Conservation (phyloP, 495 filamentous ascomycete genomes). For the Collariella sp. region DNA sequence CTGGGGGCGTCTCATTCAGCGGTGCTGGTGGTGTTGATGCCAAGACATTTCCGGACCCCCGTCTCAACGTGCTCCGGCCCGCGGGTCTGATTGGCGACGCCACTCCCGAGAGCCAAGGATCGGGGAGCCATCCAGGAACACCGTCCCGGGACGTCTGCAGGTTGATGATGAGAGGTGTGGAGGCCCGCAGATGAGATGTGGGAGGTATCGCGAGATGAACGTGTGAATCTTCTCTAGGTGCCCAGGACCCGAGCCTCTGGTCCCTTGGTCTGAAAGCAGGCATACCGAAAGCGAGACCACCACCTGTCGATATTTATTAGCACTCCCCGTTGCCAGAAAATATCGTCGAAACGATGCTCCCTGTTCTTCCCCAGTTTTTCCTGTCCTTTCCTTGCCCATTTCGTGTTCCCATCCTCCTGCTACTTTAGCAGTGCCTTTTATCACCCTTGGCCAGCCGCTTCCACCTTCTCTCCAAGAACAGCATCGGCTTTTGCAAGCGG, state of each 20-base stretch:
- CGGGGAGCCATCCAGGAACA: not conserved
- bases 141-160: not conserved
- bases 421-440: too few relatives aligned
- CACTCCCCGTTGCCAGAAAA: too few relatives aligned
- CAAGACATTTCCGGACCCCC: not conserved
- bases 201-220: not conserved
- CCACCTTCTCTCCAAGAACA: not conserved
- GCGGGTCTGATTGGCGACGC: slow-evolving; percentile 8
- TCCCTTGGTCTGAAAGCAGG: too few relatives aligned
- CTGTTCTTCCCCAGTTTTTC: too few relatives aligned
- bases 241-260: too few relatives aligned
- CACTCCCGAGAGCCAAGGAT: not conserved
- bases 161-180: not conserved
- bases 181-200: not conserved
- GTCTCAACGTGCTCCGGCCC: not conserved
- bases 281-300: too few relatives aligned
- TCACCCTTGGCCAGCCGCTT: too few relatives aligned
- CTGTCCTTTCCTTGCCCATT: too few relatives aligned
- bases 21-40: not conserved
- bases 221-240: too few relatives aligned
- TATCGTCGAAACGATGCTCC: too few relatives aligned
- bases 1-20: not conserved
- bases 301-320: too few relatives aligned
- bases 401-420: too few relatives aligned
- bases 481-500: not conserved